Conservation (phyloP, 306 rosid genomes). For the Cucumis hystrix region DNA sequence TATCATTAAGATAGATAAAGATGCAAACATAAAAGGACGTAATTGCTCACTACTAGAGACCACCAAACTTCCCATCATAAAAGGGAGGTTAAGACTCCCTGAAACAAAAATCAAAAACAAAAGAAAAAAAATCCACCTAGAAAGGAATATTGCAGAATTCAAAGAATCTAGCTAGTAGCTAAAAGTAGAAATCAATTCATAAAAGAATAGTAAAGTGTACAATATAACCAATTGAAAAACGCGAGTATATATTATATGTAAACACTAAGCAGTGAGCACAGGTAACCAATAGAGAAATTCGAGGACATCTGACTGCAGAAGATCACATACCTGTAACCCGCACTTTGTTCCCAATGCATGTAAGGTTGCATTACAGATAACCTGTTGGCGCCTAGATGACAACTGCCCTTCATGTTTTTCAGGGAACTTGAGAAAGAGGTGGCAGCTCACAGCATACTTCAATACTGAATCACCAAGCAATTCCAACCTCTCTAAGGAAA, state of each 20-base stretch:
- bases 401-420: slow-evolving; percentile 69
- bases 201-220: neutral
- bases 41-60: neutral
- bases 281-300: neutral
- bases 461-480: slow-evolving; percentile 91
- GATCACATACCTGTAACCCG: slow-evolving; percentile 50
- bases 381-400: slow-evolving; percentile 30
- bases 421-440: slow-evolving; percentile 68
- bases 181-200: neutral
- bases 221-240: neutral
- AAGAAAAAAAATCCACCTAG: neutral
- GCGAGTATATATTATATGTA: neutral
- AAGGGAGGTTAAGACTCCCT: neutral
- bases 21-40: neutral
- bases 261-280: neutral
- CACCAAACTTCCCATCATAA: neutral
- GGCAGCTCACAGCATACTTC: slow-evolving; percentile 72
- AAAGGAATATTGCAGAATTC: neutral
- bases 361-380: slow-evolving; percentile 59
- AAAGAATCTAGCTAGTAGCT: neutral
- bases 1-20: neutral
- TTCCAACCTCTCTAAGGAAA: slow-evolving; percentile 94
- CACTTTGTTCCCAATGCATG: slow-evolving; percentile 52
- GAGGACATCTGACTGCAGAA: neutral
- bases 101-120: neutral